Evolutionary conservation across 257 asterid species (phyloP), one percentile per base, ranked within the genome.

Genomic region (Nicotiana tomentosiformis): DNA sequence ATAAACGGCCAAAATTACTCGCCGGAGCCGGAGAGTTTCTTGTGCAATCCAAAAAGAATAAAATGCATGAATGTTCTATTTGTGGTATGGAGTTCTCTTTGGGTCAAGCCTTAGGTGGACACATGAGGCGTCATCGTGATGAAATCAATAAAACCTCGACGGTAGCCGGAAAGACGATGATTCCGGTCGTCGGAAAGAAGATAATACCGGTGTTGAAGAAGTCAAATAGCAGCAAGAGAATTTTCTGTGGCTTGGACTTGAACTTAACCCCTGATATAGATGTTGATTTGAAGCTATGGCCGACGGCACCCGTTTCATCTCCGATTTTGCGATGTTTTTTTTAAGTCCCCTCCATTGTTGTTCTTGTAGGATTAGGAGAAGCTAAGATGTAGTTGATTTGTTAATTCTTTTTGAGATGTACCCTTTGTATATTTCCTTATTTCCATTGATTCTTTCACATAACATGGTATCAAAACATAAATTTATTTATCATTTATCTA

Each of bases 21-120:
- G 49, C 49, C 49, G 49, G 49, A 43, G 49, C 11, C 3, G 11
- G 49, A 43, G 10, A 43, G 49, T 43, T 43, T 43, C 49, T 7
- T 43, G 2, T 43, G 3, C 11, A 43, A 43, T 1, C 49, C 11
- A 43, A 43, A 43, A 43, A 43, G 49, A 43, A 43, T 8, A 43
- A 43, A 39, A 39, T 39, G 46, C 46, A 39, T 39, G 46, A 7
- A 43, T 43, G 11, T 43, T 8, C 49, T 43, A 43, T 43, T 7
- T 43, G 49, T 43, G 49, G 82, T 3, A 4, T 60, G 35, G 82
- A 5, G 35, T 78, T 58, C 0, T 51, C 5, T 6, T 29, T 32
- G 30, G 82, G 82, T 3, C 82, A 78, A 30, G 82, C 82, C 4
- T 33, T 78, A 16, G 82, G 82, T 15, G 49, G 49, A 8, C 49